Evolutionary conservation across 2,329 filamentous ascomycete genomes (phyloP).

Genomic region (Canariomyces notabilis): DNA sequence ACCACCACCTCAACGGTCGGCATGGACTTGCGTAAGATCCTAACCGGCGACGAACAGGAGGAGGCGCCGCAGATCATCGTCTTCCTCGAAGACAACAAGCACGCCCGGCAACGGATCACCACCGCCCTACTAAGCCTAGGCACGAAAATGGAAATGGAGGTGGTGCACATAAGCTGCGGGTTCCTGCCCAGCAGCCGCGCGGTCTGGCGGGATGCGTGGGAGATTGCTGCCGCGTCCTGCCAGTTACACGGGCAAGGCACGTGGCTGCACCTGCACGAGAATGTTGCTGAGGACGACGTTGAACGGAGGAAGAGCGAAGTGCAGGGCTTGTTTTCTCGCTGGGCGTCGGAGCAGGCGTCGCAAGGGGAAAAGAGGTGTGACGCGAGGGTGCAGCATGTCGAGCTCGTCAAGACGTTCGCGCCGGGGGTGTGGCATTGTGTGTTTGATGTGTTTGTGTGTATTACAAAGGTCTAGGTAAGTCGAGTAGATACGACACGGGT

Average conservation of each 20-base stretch:
- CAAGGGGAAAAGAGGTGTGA: conserved; percentile 14
- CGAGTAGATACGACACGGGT: background rate
- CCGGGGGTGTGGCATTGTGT: conserved; percentile 66
- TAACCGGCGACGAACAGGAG: conserved; percentile 40
- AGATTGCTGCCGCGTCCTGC: conserved; percentile 35
- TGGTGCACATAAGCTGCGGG: conserved; percentile 60
- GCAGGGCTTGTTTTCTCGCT: conserved; percentile 40
- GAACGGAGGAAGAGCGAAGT: conserved; percentile 44
- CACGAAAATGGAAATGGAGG: conserved; percentile 35
- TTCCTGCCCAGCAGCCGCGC: conserved; percentile 54
- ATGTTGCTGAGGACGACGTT: conserved; percentile 53
- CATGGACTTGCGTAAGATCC: conserved; percentile 30
- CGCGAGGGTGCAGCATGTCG: conserved; percentile 48
- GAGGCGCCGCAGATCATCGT: conserved; percentile 60
- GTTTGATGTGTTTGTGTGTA: conserved; percentile 56
- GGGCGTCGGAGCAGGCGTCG: conserved; percentile 24
- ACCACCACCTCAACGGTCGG: conserved; percentile 1
- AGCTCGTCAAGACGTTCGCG: conserved; percentile 65
- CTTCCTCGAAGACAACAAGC: conserved; percentile 63
- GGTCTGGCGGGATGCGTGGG: conserved; percentile 49
- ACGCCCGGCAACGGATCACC: conserved; percentile 41
- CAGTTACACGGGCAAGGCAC: conserved; percentile 30
- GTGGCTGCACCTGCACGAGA: conserved; percentile 64
- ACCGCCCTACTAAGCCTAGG: no score
- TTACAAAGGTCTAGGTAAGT: conserved; percentile 30